phyloP scores from a whole-genome alignment of 2,329 filamentous ascomycete species.

The Colletotrichum destructivum region DNA sequence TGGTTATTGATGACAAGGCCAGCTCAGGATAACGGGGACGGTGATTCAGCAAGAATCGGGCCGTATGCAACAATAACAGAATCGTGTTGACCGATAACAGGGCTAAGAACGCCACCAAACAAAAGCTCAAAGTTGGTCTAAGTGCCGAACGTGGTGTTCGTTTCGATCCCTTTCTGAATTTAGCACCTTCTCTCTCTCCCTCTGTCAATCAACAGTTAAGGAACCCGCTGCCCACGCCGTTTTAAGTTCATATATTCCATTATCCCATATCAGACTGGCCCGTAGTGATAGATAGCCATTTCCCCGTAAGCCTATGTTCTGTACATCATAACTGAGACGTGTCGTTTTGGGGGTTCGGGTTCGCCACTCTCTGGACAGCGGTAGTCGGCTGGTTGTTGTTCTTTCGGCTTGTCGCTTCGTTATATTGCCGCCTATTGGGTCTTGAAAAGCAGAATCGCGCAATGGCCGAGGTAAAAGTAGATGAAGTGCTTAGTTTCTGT shows the following conservation, averaged over 20 bases:
- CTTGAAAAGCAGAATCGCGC: conserved; percentile 98
- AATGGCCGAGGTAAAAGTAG: conserved; percentile 99
- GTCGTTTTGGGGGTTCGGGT: conserved; percentile 9
- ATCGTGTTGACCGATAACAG: conserved; percentile 18
- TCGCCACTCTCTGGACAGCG: conserved; percentile 24
- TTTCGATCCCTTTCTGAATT: conserved; percentile 14
- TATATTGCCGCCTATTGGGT: conserved; percentile 77
- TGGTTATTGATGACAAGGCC: background rate
- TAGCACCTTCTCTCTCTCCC: background rate
- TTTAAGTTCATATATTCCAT: conserved; percentile 34
- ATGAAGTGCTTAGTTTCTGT: conserved; percentile 99
- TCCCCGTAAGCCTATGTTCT: conserved; percentile 11
- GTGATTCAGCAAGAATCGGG: background rate
- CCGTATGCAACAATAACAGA: background rate
- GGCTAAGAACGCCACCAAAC: conserved; percentile 12
- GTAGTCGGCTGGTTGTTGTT: conserved; percentile 10
- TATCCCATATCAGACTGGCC: conserved; percentile 29
- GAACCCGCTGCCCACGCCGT: conserved; percentile 24
- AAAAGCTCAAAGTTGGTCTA: conserved; percentile 17
- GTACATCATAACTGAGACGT: conserved; percentile 30
- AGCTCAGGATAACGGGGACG: background rate
- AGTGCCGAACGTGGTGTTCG: conserved; percentile 4
- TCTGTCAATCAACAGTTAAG: conserved; percentile 7
- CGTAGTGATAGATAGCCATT: background rate
- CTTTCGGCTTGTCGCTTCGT: conserved; percentile 6